Conservation (phyloP, 257 asterid genomes). For the Solanum sejunctum region DNA sequence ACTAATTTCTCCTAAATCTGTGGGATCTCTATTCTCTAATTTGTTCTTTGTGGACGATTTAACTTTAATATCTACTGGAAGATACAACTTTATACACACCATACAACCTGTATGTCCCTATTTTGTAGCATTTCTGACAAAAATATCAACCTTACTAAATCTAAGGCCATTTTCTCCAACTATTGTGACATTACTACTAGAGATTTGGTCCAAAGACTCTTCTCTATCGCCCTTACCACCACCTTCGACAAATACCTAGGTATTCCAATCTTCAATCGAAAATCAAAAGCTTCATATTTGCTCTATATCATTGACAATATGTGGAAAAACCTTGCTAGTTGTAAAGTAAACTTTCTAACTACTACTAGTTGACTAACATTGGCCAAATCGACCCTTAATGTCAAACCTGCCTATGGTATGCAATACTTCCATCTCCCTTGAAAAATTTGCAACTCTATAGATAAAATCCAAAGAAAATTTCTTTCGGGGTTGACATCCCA, state of each 20-base stretch:
- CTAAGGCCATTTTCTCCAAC: neutral
- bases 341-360: neutral
- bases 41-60: neutral
- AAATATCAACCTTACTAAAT: neutral
- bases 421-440: neutral
- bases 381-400: neutral
- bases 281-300: neutral
- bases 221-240: neutral
- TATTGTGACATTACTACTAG: no score
- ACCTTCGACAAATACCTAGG: neutral
- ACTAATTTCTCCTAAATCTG: rapidly evolving
- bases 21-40: neutral
- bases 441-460: neutral
- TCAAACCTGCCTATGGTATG: neutral
- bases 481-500: neutral
- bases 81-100: no score
- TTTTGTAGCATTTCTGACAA: neutral
- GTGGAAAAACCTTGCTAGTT: neutral
- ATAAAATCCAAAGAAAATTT: neutral
- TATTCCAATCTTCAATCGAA: neutral
- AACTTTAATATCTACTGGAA: neutral
- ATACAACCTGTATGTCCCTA: no score
- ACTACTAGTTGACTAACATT: neutral
- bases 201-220: no score
- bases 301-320: neutral